phyloP scores from a whole-genome alignment of 331 rosid species.

The Erythrophleum ivorense region DNA sequence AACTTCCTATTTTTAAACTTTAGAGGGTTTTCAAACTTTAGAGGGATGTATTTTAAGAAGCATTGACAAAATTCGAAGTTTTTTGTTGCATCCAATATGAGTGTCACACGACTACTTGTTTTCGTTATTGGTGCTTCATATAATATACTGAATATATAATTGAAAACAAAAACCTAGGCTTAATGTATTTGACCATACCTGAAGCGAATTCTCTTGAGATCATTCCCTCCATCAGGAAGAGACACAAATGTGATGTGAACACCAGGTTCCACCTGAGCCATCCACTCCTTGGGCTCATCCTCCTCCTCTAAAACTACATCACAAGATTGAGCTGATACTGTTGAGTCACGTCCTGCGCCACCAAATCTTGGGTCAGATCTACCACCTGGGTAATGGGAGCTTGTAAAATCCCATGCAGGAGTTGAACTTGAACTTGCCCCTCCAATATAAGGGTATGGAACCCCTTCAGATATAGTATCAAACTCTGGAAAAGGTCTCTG shows the following conservation, averaged over 20 bases:
- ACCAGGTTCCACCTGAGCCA: conserved; percentile 98
- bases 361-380: conserved; percentile 64
- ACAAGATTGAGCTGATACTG: conserved; percentile 44
- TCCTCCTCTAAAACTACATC: conserved; percentile 74
- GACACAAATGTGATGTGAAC: conserved; percentile 82
- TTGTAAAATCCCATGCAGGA: conserved; percentile 86
- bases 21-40: background rate
- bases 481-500: conserved; percentile 72
- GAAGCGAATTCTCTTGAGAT: conserved; percentile 87
- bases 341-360: conserved; percentile 51
- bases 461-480: conserved; percentile 82
- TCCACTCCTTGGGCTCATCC: conserved; percentile 80
- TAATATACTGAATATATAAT: background rate
- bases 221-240: conserved; percentile 93
- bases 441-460: conserved; percentile 78
- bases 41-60: background rate
- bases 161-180: background rate
- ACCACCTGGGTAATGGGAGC: conserved; percentile 53
- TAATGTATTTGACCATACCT: conserved; percentile 50
- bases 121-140: background rate
- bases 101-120: background rate
- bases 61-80: background rate
- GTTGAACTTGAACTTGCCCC: conserved; percentile 85
- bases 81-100: no score
- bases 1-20: background rate